Percentiles rank a stretch among this genome's conserved stretches.
phyloP scores from a whole-genome alignment of 2,329 filamentous ascomycete genomes.

The Apiospora pterosperma region DNA sequence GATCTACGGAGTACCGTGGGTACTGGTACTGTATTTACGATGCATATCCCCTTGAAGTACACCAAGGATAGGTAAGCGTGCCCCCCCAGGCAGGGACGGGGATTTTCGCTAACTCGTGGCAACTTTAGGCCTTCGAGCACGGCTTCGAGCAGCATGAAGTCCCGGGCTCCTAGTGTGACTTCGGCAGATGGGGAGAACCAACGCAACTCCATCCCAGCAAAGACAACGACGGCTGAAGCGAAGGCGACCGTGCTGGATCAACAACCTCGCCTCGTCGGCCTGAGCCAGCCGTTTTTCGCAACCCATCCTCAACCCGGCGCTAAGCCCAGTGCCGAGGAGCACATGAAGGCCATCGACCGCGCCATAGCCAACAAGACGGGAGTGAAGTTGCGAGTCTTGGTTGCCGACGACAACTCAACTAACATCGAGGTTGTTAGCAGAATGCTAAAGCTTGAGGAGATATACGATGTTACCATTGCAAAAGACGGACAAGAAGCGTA shows the following conservation, averaged over 20 bases:
- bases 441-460: conserved; percentile 71
- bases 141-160: conserved; percentile 51
- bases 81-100: neutral
- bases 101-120: neutral
- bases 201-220: conserved; percentile 24
- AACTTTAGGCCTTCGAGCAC: conserved; percentile 47
- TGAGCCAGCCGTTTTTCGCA: conserved; percentile 79
- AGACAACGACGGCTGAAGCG: conserved; percentile 25
- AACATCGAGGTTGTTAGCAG: conserved; percentile 58
- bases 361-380: conserved; percentile 60
- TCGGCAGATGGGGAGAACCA: conserved; percentile 36
- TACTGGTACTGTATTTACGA: conserved; percentile 75
- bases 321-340: conserved; percentile 48
- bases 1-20: conserved; percentile 67
- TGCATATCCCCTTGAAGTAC: conserved; percentile 78
- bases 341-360: conserved; percentile 62
- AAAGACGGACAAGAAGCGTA: conserved; percentile 85
- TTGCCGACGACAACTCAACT: conserved; percentile 68
- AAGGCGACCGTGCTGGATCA: conserved; percentile 53
- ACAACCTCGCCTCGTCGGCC: conserved; percentile 75
- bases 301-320: conserved; percentile 33
- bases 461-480: conserved; percentile 86
- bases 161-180: conserved; percentile 44
- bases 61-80: conserved; percentile 60
- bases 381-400: conserved; percentile 72